phyloP scores from a whole-genome alignment of 768 basidiomycete genomes.

The Mycena venus region DNA sequence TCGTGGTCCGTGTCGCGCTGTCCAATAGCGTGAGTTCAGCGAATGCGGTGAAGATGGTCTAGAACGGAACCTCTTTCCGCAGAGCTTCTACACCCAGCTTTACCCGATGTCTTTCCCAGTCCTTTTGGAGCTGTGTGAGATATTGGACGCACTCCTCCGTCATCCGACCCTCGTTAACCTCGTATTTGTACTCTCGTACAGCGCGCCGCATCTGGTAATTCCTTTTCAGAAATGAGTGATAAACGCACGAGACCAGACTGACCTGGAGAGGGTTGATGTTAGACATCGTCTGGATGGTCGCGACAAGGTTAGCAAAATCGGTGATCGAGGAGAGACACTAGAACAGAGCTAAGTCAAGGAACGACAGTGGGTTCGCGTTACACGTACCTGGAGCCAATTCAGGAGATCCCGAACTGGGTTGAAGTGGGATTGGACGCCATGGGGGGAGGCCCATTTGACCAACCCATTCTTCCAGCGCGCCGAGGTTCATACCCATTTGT shows the following conservation, averaged over 20 bases:
- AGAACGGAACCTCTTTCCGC: constrained; percentile 76
- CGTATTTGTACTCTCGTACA: constrained; percentile 93
- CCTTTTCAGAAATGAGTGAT: no score
- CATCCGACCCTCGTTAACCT: constrained; percentile 93
- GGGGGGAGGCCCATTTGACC: constrained; percentile 83
- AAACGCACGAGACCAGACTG: constrained; percentile 9
- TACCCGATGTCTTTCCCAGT: constrained; percentile 95
- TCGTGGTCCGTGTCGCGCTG: constrained; percentile 81
- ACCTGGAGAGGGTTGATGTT: constrained; percentile 94
- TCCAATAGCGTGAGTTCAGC: constrained; percentile 54
- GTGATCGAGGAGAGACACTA: constrained; percentile 89
- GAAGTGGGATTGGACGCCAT: constrained; percentile 85
- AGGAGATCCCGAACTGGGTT: constrained; percentile 86
- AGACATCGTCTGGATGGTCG: constrained; percentile 90
- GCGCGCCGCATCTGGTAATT: constrained; percentile 97
- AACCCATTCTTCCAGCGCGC: constrained; percentile 92
- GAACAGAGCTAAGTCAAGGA: neutral
- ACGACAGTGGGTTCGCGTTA: neutral
- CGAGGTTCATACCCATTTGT: constrained; percentile 91
- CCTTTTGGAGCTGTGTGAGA: constrained; percentile 93
- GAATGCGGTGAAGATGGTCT: neutral
- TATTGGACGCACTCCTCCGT: constrained; percentile 96
- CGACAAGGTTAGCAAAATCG: constrained; percentile 90
- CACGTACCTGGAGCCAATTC: constrained; percentile 84
- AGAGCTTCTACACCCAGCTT: constrained; percentile 89